Base-by-base conservation (phyloP, 768 basidiomycete species). In the Pleurotus pulmonarius region DNA sequence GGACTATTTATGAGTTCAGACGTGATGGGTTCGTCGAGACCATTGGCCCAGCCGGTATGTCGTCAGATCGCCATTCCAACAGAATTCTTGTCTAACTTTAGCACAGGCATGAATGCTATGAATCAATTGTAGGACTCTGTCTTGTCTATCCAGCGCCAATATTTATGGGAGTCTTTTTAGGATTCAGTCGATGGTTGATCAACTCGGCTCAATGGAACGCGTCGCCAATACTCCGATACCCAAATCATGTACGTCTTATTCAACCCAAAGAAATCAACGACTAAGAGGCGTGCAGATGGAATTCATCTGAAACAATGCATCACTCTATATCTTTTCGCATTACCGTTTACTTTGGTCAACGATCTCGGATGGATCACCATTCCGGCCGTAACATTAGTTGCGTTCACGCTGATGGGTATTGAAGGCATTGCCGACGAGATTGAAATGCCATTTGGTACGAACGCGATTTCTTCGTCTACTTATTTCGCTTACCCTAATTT, bases 281-380 rank as follows among this genome's bases (percentile, higher is more conserved):
- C 62, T 67, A 15, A 64, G 24, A 44, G 49, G n/a, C 41, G 52
- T 64, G 61, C 56, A 90, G 88, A 93, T 63, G 85, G 90, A 40
- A 88, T 98, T 58, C 94, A 97, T 70, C 74, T 96, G 64, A 95
- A 96, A 69, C 95, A 98, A 85, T 92, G 89, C 61, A 91, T 96
- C n/a, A 88, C 90, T 1, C 72, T 96, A 0, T 97, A 96, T 73
- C 83, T 98, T 6, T 94, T 94, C 66, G 85, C 92, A 16, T 79
- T 98, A 6, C 96, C 96, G 4, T 82, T 95, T 62, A 90, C 90
- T 1, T 80, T 98, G 26, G 84, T 94, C 45, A 81, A 85, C 55
- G 87, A 93, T 46, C 76, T 95, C 62, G 87, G 87, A 34, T 94
- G 91, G 89, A 81, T 78, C 46, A 90, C 89, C 66, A 78, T 96